Percentiles rank a stretch among this genome's conserved stretches.
These are phyloP conservation scores for Heimioporus retisporus DNA, from an alignment of 1,284 basidiomycete genomes.

Conservation along the genomic window DNA sequence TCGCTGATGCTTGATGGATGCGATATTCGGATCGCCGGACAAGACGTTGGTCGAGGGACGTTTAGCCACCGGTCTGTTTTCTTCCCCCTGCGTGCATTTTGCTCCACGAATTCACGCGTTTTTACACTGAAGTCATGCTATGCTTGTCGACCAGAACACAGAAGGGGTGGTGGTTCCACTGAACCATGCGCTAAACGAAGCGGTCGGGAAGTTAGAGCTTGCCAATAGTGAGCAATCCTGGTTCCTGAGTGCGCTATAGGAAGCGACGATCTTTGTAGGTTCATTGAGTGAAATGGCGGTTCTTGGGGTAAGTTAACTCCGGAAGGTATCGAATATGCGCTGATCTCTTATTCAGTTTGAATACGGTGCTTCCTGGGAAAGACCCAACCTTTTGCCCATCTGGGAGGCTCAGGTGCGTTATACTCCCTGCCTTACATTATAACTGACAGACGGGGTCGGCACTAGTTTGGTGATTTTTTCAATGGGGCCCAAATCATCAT, in stretches of 20 bases:
- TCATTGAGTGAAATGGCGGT: conserved; percentile 91
- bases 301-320: conserved; percentile 68
- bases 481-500: conserved; percentile 92
- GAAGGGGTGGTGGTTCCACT: conserved; percentile 84
- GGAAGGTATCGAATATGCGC: not conserved
- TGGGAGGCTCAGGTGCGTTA: conserved; percentile 88
- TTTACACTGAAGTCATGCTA: conserved; percentile 71
- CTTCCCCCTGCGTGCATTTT: not conserved
- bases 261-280: conserved; percentile 52
- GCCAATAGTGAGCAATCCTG: conserved; percentile 76
- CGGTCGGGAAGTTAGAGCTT: conserved; percentile 80
- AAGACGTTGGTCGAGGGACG: conserved; percentile 91
- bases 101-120: not conserved
- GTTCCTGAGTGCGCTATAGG: too few relatives aligned
- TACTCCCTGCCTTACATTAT: not conserved
- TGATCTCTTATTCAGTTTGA: conserved; percentile 69
- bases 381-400: conserved; percentile 81
- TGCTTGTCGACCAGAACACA: conserved; percentile 89
- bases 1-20: conserved; percentile 81
- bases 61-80: conserved; percentile 82
- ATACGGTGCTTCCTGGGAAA: conserved; percentile 90
- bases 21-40: conserved; percentile 89
- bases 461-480: conserved; percentile 90
- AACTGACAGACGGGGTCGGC: conserved; percentile 1
- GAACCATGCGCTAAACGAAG: conserved; percentile 68